Percentiles rank a stretch among this genome's conserved stretches.
phyloP scores from a whole-genome alignment of 2,329 filamentous ascomycete species.

The Tothia fuscella region DNA sequence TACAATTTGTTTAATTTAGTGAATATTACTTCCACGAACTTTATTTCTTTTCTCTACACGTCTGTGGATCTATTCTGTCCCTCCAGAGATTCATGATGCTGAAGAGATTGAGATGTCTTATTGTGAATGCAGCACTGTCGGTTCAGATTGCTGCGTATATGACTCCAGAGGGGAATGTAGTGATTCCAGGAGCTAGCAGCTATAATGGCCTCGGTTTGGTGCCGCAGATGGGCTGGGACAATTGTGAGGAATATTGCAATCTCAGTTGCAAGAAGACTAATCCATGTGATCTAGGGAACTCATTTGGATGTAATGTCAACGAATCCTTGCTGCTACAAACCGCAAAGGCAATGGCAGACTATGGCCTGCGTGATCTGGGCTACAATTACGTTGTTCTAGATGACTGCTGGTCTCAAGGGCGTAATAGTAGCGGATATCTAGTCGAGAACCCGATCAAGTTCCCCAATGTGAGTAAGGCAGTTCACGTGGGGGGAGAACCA shows the following conservation, averaged over 20 bases:
- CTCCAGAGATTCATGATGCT: no score
- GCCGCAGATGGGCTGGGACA: slow-evolving; percentile 29
- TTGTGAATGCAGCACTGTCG: no score
- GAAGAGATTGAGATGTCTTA: no score
- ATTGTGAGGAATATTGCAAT: slow-evolving; percentile 19
- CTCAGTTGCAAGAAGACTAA: neutral
- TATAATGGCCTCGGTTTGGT: slow-evolving; percentile 27
- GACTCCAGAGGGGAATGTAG: neutral
- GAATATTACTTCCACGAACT: no score
- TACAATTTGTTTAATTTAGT: no score
- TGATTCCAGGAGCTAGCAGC: slow-evolving; percentile 16
- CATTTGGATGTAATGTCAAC: slow-evolving; percentile 36
- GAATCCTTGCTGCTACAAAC: slow-evolving; percentile 35
- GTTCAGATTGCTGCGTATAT: neutral
- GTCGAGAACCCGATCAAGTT: slow-evolving; percentile 21
- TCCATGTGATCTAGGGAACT: slow-evolving; percentile 30
- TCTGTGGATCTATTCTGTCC: no score
- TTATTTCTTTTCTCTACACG: no score
- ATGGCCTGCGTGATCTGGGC: slow-evolving; percentile 36
- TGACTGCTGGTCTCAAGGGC: slow-evolving; percentile 40
- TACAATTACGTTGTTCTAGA: slow-evolving; percentile 42
- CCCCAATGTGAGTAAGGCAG: slow-evolving; percentile 22
- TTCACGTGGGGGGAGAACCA: neutral
- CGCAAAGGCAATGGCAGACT: slow-evolving; percentile 32
- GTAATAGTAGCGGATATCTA: slow-evolving; percentile 32